Evolutionary conservation across 202 grass and related monocot genomes (phyloP).

Genomic region (Alloteropsis angusta): DNA sequence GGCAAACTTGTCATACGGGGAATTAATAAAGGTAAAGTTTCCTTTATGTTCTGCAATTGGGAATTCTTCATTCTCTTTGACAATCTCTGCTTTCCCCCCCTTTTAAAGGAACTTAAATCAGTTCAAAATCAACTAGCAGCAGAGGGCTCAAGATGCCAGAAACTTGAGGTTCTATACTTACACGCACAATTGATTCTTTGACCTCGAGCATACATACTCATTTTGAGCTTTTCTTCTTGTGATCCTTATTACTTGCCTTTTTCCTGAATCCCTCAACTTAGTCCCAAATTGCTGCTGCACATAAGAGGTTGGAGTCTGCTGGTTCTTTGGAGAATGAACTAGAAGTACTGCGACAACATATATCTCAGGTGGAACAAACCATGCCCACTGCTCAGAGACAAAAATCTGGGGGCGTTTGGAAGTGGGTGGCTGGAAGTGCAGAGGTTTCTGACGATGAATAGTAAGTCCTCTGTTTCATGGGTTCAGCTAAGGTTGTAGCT

Average conservation of each 20-base stretch:
- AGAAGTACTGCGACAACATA: constrained; percentile 53
- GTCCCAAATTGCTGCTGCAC: constrained; percentile 63
- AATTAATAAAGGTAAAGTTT: constrained; percentile 70
- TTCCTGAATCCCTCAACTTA: constrained; percentile 32
- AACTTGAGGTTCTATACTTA: constrained; percentile 65
- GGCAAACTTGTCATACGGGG: constrained; percentile 47
- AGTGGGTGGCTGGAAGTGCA: constrained; percentile 71
- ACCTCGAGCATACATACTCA: background rate
- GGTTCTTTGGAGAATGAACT: constrained; percentile 69
- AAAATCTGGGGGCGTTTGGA: constrained; percentile 75
- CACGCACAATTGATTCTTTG: constrained; percentile 1
- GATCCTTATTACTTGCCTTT: constrained; percentile 21
- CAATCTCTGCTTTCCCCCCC: background rate
- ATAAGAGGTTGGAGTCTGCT: constrained; percentile 56
- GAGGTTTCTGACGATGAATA: constrained; percentile 49
- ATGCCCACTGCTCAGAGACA: constrained; percentile 41
- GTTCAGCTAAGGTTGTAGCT: background rate
- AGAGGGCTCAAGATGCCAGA: constrained; percentile 83
- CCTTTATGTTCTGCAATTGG: background rate
- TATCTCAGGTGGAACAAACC: constrained; percentile 66
- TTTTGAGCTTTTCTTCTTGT: constrained; percentile 21
- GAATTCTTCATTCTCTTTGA: constrained; percentile 2
- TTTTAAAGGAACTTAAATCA: constrained; percentile 78
- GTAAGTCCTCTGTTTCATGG: constrained; percentile 33
- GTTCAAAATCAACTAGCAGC: constrained; percentile 73